A percentile compares a stretch with the other conserved stretches of the same genome.
These are phyloP conservation scores for Xylaria sp. DNA, from an alignment of 2,329 filamentous ascomycete genomes.

Conservation along the genomic window DNA sequence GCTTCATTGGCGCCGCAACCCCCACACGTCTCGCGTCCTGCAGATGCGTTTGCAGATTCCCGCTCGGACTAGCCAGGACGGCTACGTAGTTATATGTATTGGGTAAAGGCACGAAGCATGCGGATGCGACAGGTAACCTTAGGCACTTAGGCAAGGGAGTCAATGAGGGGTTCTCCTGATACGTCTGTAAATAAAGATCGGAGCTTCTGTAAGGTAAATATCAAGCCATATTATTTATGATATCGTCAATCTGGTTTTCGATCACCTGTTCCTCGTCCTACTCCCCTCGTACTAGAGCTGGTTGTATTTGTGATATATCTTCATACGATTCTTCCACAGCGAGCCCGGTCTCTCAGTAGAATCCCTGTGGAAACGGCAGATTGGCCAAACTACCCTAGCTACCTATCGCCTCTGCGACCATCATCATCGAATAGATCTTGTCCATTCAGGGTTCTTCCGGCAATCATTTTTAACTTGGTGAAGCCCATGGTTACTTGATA, in stretches of 20 bases:
- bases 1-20: conserved; percentile 15
- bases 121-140: neutral
- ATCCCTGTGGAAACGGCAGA: no score
- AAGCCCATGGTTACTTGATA: neutral
- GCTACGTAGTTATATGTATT: neutral
- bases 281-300: neutral
- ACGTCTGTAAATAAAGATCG: neutral
- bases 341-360: neutral
- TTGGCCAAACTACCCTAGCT: neutral
- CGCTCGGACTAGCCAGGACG: neutral
- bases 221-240: no score
- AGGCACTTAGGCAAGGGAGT: neutral
- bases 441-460: no score
- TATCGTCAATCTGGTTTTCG: no score
- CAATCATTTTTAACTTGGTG: neutral
- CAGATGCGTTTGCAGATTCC: conserved; percentile 3
- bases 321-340: neutral
- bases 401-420: neutral
- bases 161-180: neutral
- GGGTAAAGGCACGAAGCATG: neutral
- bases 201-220: neutral
- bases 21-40: conserved; percentile 2
- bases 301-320: neutral
- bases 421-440: neutral
- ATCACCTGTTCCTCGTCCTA: neutral